Evolutionary conservation across 495 filamentous ascomycete genomes (phyloP).

Genomic region (Aspergillus cristatus): DNA sequence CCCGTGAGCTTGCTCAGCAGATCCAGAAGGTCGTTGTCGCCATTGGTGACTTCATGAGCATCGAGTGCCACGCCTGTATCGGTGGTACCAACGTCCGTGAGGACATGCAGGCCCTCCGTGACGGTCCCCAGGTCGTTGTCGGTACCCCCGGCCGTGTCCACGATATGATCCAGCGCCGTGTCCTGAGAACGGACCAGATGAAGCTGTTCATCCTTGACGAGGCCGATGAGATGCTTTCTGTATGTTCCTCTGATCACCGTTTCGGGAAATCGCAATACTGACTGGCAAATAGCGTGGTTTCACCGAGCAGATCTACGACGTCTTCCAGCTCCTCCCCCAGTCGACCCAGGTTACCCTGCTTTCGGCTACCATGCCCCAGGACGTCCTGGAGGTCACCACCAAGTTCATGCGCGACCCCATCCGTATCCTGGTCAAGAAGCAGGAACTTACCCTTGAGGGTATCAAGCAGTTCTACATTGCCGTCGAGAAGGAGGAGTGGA

Average conservation of each 20-base stretch:
- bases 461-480: slow-evolving; percentile 99
- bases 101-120: slow-evolving; percentile 92
- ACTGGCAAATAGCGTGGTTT: slow-evolving; percentile 65
- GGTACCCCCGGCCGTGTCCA: slow-evolving; percentile 96
- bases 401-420: slow-evolving; percentile 99
- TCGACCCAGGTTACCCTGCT: slow-evolving; percentile 96
- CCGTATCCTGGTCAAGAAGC: slow-evolving; percentile 98
- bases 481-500: slow-evolving; percentile 99
- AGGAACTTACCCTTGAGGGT: slow-evolving; percentile 96
- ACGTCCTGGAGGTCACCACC: slow-evolving; percentile 97
- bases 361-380: slow-evolving; percentile 95
- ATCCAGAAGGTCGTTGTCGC: slow-evolving; percentile 99
- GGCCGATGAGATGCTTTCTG: slow-evolving; percentile 96
- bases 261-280: no score
- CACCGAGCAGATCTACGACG: slow-evolving; percentile 99
- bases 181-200: slow-evolving; percentile 88
- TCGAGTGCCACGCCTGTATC: slow-evolving; percentile 98
- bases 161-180: slow-evolving; percentile 97
- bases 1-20: slow-evolving; percentile 95
- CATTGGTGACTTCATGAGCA: slow-evolving; percentile 98
- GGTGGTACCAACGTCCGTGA: slow-evolving; percentile 97
- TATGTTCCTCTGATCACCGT: slow-evolving; percentile 34
- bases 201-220: slow-evolving; percentile 99
- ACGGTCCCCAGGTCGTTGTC: slow-evolving; percentile 92
- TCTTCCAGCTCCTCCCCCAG: slow-evolving; percentile 95